Conservation (phyloP, 192 early-diverging fungal species). For the Dissophora globulifera region DNA sequence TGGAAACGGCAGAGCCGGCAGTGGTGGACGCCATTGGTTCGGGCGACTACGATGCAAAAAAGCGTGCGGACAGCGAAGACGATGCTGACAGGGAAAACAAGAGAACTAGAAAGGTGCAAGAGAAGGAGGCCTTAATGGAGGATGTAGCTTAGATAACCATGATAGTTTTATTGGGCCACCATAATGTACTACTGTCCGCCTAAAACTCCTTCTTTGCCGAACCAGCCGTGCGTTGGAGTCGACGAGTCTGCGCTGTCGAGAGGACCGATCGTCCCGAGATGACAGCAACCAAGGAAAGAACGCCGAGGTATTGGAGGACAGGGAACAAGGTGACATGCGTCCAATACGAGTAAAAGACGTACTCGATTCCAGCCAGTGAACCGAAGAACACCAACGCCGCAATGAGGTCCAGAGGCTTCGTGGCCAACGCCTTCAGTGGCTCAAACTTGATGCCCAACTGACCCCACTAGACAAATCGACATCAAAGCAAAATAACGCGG, state of each 20-base stretch:
- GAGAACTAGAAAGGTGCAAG: slow-evolving; percentile 1
- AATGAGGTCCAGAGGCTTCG: slow-evolving; percentile 32
- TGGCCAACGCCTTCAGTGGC: slow-evolving; percentile 29
- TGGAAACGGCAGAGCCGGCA: slow-evolving; percentile 27
- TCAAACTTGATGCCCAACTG: slow-evolving; percentile 56
- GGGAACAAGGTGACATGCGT: slow-evolving; percentile 61
- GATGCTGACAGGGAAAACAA: not conserved
- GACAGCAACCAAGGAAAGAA: slow-evolving; percentile 51
- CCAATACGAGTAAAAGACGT: slow-evolving; percentile 62
- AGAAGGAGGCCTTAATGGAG: no score
- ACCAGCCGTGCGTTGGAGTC: slow-evolving; percentile 32
- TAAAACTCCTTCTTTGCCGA: slow-evolving; percentile 37
- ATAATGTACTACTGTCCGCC: not conserved
- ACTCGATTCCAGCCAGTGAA: slow-evolving; percentile 58
- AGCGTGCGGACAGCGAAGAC: not conserved
- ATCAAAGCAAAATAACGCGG: not conserved
- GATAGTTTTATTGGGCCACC: not conserved
- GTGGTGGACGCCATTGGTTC: slow-evolving; percentile 24
- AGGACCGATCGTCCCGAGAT: slow-evolving; percentile 60
- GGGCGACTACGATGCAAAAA: not conserved
- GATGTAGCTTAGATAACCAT: no score
- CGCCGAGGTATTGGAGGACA: slow-evolving; percentile 56
- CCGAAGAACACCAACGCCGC: slow-evolving; percentile 55
- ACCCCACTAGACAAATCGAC: slow-evolving; percentile 50
- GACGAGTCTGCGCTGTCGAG: slow-evolving; percentile 49